These are phyloP conservation scores for Mycena rosella DNA, from an alignment of 768 basidiomycete genomes.

Conservation along the genomic window DNA sequence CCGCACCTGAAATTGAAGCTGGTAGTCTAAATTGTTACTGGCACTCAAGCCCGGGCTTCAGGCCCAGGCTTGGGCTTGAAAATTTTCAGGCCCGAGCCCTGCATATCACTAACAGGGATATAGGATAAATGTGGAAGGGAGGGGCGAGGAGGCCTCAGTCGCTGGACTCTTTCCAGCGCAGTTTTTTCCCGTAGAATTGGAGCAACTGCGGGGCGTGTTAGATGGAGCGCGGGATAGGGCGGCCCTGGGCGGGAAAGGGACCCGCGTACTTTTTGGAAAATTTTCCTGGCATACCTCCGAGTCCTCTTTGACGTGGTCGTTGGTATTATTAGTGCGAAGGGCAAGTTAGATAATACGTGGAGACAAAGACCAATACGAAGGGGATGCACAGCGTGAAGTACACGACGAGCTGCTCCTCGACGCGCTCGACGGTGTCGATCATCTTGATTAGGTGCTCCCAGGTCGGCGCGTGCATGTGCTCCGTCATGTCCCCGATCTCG, in stretches of 20 bases:
- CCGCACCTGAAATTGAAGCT: no score
- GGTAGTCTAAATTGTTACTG: no score
- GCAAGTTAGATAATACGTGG: slow-evolving; percentile 12
- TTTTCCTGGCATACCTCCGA: slow-evolving; percentile 67
- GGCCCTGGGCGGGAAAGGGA: slow-evolving; percentile 1
- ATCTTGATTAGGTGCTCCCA: slow-evolving; percentile 77
- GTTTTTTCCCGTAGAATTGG: slow-evolving; percentile 74
- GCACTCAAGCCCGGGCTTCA: no score
- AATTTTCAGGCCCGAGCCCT: no score
- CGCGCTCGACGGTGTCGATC: slow-evolving; percentile 81
- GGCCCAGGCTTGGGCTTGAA: no score
- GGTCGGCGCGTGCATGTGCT: slow-evolving; percentile 60
- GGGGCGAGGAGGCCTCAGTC: no score
- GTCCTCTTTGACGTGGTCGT: slow-evolving; percentile 64
- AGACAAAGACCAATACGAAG: slow-evolving; percentile 5
- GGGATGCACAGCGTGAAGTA: slow-evolving; percentile 80
- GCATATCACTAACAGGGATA: no score
- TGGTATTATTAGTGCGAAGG: slow-evolving; percentile 54
- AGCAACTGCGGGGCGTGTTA: slow-evolving; percentile 59
- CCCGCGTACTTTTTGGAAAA: slow-evolving; percentile 73
- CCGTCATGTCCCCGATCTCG: slow-evolving; percentile 64
- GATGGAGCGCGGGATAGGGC: slow-evolving; percentile 5
- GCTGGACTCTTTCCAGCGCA: slow-evolving; percentile 64
- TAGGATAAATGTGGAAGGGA: not conserved
- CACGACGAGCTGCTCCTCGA: slow-evolving; percentile 62